Conservation (phyloP, 495 filamentous ascomycete species). For the Neurospora tetraspora region DNA sequence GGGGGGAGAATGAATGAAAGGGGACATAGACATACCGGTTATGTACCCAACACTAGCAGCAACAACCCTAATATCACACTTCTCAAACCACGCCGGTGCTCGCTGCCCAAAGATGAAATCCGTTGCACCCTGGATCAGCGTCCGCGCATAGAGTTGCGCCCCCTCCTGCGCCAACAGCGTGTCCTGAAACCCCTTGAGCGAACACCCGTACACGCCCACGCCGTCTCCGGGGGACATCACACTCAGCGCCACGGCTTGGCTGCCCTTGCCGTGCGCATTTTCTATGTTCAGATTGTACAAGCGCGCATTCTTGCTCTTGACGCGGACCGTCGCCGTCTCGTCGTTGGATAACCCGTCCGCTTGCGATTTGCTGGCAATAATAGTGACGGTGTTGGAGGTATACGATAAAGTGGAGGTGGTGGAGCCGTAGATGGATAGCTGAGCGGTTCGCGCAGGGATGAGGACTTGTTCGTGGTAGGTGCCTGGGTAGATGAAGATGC, state of each 20-base stretch:
- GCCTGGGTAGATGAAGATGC: conserved; percentile 54
- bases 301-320: conserved; percentile 38
- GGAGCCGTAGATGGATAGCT: conserved; percentile 50
- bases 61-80: conserved; percentile 45
- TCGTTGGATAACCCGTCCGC: conserved; percentile 35
- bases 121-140: conserved; percentile 48
- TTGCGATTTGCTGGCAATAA: conserved; percentile 37
- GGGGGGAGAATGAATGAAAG: too few species aligned
- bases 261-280: conserved; percentile 45
- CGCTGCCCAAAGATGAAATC: conserved; percentile 62
- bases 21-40: conserved; percentile 27
- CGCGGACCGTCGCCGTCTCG: conserved; percentile 45
- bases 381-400: conserved; percentile 47
- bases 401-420: conserved; percentile 46
- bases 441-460: conserved; percentile 30
- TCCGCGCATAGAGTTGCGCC: conserved; percentile 44
- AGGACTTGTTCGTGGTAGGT: conserved; percentile 52
- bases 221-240: conserved; percentile 40
- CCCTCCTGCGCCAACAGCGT: conserved; percentile 51
- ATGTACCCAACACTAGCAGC: conserved; percentile 38
- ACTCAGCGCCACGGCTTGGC: conserved; percentile 50
- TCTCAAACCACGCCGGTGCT: conserved; percentile 52
- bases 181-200: conserved; percentile 51
- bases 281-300: conserved; percentile 55
- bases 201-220: conserved; percentile 50